phyloP scores from a whole-genome alignment of 2,329 filamentous ascomycete species.

The Ophiostoma ulmi region DNA sequence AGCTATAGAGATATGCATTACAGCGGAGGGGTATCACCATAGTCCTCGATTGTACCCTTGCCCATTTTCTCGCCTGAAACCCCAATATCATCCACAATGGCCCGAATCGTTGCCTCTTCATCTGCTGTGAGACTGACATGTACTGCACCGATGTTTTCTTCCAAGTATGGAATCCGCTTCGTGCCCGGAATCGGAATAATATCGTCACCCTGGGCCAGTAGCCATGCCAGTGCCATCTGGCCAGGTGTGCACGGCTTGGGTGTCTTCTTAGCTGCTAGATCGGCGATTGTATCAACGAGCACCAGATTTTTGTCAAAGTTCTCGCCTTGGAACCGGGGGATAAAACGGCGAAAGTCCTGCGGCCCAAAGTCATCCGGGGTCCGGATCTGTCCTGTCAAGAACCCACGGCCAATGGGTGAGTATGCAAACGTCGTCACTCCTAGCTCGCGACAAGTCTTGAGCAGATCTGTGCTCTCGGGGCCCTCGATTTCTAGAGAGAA shows the following conservation, averaged over 20 bases:
- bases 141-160: constrained; percentile 41
- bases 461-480: constrained; percentile 41
- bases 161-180: constrained; percentile 43
- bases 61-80: constrained; percentile 26
- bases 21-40: constrained; percentile 24
- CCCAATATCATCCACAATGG: constrained; percentile 28
- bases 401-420: constrained; percentile 54
- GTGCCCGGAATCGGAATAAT: constrained; percentile 56
- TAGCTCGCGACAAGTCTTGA: constrained; percentile 54
- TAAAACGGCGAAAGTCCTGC: constrained; percentile 42
- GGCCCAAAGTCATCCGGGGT: constrained; percentile 44
- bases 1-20: not conserved
- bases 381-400: constrained; percentile 49
- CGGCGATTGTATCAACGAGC: constrained; percentile 47
- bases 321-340: constrained; percentile 48
- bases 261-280: constrained; percentile 40
- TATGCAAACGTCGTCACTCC: constrained; percentile 54
- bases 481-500: constrained; percentile 57
- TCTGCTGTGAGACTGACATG: constrained; percentile 34
- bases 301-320: constrained; percentile 53
- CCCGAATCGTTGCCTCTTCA: constrained; percentile 36
- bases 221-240: constrained; percentile 59
- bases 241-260: constrained; percentile 47
- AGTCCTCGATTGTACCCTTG: constrained; percentile 22
- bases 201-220: constrained; percentile 55